Base-by-base conservation (phyloP, 2,329 filamentous ascomycete genomes). In the Aspergillus floridensis region DNA sequence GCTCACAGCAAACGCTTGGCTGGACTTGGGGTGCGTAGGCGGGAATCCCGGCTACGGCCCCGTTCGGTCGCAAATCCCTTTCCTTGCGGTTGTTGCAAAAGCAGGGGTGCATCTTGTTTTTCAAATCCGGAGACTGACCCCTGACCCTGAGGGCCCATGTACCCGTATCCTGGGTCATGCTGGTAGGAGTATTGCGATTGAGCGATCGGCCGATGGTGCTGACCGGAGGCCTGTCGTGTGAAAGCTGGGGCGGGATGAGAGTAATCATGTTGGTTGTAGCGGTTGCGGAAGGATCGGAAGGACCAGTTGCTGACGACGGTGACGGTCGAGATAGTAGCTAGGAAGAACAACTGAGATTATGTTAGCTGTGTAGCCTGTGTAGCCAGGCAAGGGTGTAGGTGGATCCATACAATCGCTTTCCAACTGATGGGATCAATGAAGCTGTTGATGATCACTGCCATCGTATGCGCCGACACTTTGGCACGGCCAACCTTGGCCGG, bases 361-460 rank as follows among this genome's bases (percentile, higher is more conserved):
- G 56, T 72, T 64, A 72, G 67, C 59, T 31, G 22, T 10, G 14
- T 38, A 19, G 7, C 41, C 59, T 31, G 22, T 10, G 14, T 38
- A 19, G 7, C 41, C 2, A 41, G 5, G 50, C 10, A 47, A 11
- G 16, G 47, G n/a, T 35, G 14, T 0, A 47, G 3, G 12, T 26
- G 35, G 29, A 74, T 16, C 6, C 79, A 63, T 81, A 87, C 85
- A 81, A 90, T 88, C 11, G 87, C 85, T 76, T 97, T 97, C 76
- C 91, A 89, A 64, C 89, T 92, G 75, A 98, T 93, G 5, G 91
- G 88, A 68, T 96, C 92, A 4, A 96, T 88, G 74, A 98, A 97
- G 69, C 89, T 89, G 73, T 98, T 97, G 75, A 98, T 88, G 46
- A 99, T 96, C 70, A 92, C 87, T 0, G 93, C 93, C 71, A 97